Conservation (phyloP, 169 alveolate species). For the Sarcocystis neurona region DNA sequence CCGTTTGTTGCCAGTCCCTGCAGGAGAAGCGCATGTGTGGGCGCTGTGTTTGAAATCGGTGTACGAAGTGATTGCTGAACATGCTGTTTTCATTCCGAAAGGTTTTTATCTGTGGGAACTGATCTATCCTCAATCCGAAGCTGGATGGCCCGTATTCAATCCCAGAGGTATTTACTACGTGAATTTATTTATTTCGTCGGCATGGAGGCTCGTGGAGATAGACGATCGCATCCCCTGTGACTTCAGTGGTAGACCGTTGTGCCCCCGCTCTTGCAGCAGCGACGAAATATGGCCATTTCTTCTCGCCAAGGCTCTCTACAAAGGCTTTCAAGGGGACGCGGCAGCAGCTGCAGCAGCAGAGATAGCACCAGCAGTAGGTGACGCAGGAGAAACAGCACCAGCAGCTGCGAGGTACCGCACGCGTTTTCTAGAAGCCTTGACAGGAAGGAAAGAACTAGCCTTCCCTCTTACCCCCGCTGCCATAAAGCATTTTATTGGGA, state of each 20-base stretch:
- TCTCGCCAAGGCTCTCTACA: conserved; percentile 50
- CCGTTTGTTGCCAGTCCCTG: too few relatives aligned
- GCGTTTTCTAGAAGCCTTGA: conserved; percentile 41
- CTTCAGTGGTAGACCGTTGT: conserved; percentile 2
- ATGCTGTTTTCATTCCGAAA: conserved; percentile 45
- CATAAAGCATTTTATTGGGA: background rate
- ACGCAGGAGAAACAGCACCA: background rate
- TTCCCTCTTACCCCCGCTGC: conserved; percentile 23
- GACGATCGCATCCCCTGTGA: conserved; percentile 57
- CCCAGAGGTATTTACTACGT: conserved; percentile 56
- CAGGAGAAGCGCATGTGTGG: too few relatives aligned
- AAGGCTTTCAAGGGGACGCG: conserved; percentile 29
- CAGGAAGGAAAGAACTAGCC: conserved; percentile 31
- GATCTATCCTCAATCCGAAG: conserved; percentile 57
- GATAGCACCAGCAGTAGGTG: background rate
- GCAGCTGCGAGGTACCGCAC: too few relatives aligned
- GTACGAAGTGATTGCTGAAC: conserved; percentile 40
- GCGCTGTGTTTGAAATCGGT: background rate
- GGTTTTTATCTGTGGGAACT: conserved; percentile 61
- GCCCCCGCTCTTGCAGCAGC: conserved; percentile 17
- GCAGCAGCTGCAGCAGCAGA: background rate
- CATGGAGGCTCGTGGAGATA: conserved; percentile 54
- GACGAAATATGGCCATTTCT: conserved; percentile 56
- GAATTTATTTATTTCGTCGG: conserved; percentile 15
- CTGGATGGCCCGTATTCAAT: conserved; percentile 57